Conservation (phyloP, 192 early-diverging fungal genomes). For the Phycomyces blakesleeanus region DNA sequence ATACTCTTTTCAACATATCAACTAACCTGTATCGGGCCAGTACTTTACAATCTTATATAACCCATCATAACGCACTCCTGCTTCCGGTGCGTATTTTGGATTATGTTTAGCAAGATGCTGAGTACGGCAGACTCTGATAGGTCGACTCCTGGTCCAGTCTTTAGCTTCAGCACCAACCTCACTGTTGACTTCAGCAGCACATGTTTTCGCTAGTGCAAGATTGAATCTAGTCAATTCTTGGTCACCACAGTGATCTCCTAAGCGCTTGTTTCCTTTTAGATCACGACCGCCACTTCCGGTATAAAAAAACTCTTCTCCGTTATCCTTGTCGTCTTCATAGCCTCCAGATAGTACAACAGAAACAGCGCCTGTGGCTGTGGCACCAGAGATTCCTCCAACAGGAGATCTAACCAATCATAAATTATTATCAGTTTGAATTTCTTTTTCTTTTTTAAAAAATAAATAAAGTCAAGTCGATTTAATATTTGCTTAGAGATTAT, state of each 20-base stretch:
- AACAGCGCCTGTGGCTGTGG: slow-evolving; percentile 44
- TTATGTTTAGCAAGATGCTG: slow-evolving; percentile 44
- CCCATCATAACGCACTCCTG: slow-evolving; percentile 64
- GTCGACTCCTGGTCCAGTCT: slow-evolving; percentile 50
- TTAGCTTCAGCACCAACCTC: slow-evolving; percentile 39
- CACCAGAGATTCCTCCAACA: slow-evolving; percentile 61
- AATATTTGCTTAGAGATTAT: too few relatives aligned
- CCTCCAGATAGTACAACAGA: slow-evolving; percentile 63
- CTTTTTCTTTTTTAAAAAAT: too few relatives aligned
- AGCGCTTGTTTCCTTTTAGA: slow-evolving; percentile 48
- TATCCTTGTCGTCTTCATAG: slow-evolving; percentile 63
- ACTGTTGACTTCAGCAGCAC: slow-evolving; percentile 44
- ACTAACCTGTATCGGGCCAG: slow-evolving; percentile 47
- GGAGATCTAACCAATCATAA: slow-evolving; percentile 42
- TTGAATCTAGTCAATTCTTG: slow-evolving; percentile 60
- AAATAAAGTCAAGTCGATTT: too few relatives aligned
- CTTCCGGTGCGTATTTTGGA: slow-evolving; percentile 45
- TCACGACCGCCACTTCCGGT: slow-evolving; percentile 65
- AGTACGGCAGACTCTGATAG: slow-evolving; percentile 57
- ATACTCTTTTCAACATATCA: not conserved
- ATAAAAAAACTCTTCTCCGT: slow-evolving; percentile 63
- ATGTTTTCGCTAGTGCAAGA: slow-evolving; percentile 53
- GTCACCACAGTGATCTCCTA: slow-evolving; percentile 48
- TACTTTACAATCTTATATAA: slow-evolving; percentile 64
- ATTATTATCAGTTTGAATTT: not conserved